Base-by-base conservation (phyloP, 352 stramenopile species). In the Phytophthora hybrid region DNA sequence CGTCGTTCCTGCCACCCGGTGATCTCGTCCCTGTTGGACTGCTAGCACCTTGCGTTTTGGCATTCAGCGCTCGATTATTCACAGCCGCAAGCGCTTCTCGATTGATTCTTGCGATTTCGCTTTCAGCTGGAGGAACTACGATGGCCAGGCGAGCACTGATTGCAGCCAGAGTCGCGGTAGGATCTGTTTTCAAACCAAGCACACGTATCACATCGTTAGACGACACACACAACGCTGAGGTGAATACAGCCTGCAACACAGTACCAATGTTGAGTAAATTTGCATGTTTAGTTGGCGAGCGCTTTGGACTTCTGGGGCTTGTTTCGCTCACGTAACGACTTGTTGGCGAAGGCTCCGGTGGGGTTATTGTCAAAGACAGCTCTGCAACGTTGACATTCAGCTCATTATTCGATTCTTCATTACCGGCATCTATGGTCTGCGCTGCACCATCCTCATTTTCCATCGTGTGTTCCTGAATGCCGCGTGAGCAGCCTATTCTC, bases 51-150 rank as follows among this genome's bases (percentile, higher is more conserved):
- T 68, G 61, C 3, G 23, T 65, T n/a, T 80, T 62, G 9, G 53
- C 58, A 47, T 76, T 75, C 31, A 54, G 74, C 18, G 71, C 61
- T 76, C 58, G 26, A 49, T 60, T 75, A 10, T 44, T 34, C 56
- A 77, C 53, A 13, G 69, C 47, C 16, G 73, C 52, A 13, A 88
- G 56, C 3, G 68, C 72, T 53, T 93, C 84, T 37, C 85, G 81
- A 41, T 92, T 91, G 60, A 96, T 89, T 34, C 87, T 75, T 4
- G 74, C 72, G 26, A 96, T 95, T 71, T 96, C 88, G 29, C 82
- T 83, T 60, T 96, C 89, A 0, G 83, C 88, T 37, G 86, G 83
- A 46, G 76, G 79, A 32, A 95, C 66, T 21, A 81, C 66, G 1
- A 81, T 73, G 13, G 85, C 76, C 34, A 93, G 60, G 5, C 82